Conservation (phyloP, 805 yeast species). For the Nakazawaea peltata region DNA sequence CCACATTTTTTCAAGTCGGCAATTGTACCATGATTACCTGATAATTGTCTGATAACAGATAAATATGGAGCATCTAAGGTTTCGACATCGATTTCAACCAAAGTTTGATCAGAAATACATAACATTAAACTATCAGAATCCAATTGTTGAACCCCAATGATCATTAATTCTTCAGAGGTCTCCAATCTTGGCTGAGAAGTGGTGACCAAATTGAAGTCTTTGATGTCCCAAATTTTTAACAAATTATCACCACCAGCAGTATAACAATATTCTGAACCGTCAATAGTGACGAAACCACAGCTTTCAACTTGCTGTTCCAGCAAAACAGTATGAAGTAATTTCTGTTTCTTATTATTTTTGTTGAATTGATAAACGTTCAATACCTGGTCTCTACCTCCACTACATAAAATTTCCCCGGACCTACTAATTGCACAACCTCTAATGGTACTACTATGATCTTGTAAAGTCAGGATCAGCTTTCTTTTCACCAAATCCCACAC, state of each 20-base stretch:
- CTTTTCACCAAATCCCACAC: slow-evolving; percentile 68
- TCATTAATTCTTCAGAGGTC: slow-evolving; percentile 66
- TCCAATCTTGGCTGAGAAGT: slow-evolving; percentile 39
- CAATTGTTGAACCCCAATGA: slow-evolving; percentile 42
- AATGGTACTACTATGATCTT: slow-evolving; percentile 77
- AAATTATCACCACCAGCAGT: slow-evolving; percentile 76
- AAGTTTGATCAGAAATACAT: slow-evolving; percentile 80
- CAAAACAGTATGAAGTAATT: slow-evolving; percentile 60
- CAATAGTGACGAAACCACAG: slow-evolving; percentile 45
- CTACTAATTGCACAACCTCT: slow-evolving; percentile 67
- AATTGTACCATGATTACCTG: slow-evolving; percentile 94
- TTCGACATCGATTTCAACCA: slow-evolving; percentile 26
- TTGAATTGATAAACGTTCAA: slow-evolving; percentile 44
- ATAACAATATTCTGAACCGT: slow-evolving; percentile 32
- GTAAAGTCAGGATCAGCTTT: slow-evolving; percentile 42
- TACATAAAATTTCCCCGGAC: slow-evolving; percentile 48
- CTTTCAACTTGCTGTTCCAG: slow-evolving; percentile 67
- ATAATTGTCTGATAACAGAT: slow-evolving; percentile 47
- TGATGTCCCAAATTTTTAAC: slow-evolving; percentile 57
- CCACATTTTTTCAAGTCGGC: slow-evolving; percentile 83
- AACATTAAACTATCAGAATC: slow-evolving; percentile 33
- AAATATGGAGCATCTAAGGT: slow-evolving; percentile 24
- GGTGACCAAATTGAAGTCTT: slow-evolving; percentile 38
- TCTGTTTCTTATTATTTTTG: slow-evolving; percentile 23
- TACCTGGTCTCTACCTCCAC: slow-evolving; percentile 88